Base-by-base conservation (phyloP, 1,284 basidiomycete species). In the Mycena citricolor region DNA sequence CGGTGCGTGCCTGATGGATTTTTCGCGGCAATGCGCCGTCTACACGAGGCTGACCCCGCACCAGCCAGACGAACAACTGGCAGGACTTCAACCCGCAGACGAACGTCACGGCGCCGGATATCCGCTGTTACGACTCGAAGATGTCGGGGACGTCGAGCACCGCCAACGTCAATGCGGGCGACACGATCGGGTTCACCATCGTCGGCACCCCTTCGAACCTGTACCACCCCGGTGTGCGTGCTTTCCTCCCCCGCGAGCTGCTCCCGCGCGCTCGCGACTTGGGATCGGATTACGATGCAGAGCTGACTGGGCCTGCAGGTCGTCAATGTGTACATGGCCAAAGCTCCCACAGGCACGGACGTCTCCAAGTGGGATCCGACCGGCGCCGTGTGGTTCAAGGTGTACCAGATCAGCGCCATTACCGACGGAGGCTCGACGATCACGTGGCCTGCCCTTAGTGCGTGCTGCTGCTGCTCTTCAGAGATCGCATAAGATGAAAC, bases 401-500 rank as follows among this genome's bases (percentile, higher is more conserved):
- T 51, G 16, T 64, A 65, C 49, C 51, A 73, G 52, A 61, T 71
- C 39, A 51, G 62, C 8, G 69, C 70, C 5, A 55, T 65, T 8
- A 72, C 69, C 3, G 52, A 71, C 38, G 69, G 69, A 26, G 70
- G 70, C 40, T 57, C 32, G 3, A 59, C 63, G 33, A 70, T 72
- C 55, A 63, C 60, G 20, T 72, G 62, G 57, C 69, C 69, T 10
- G 60, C 65, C 12, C 45, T 56, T 19, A 62, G 63, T 62, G 8
- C 26, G 24, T 45, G 40, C 12, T 11, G 22, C n/a, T 30, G 4
- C 13, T 10, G 3, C 29, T 10, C 10, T 20, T 10, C 33, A 19
- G 13, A 8, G n/a, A n/a, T n/a, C n/a, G n/a, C n/a, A n/a, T n/a
- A n/a, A n/a, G n/a, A n/a, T n/a, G n/a, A n/a, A n/a, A n/a, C n/a